Base-by-base conservation (phyloP, 192 early-diverging fungal species). In the Coemansia sp. region DNA sequence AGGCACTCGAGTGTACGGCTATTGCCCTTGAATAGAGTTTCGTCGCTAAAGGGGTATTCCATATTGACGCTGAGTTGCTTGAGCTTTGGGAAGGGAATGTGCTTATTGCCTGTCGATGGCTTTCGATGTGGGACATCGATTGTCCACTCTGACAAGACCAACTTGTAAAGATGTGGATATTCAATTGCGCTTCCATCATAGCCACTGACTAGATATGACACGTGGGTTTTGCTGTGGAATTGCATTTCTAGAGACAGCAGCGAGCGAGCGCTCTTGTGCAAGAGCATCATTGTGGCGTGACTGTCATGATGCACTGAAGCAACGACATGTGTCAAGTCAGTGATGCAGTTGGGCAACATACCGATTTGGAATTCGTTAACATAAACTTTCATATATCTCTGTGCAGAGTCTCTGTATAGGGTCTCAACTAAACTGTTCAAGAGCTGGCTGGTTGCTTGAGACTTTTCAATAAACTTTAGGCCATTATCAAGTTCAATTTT, bases 1-100 rank as follows among this genome's bases (percentile, higher is more conserved):
- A 78, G 11, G 33, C 34, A 61, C 18, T 66, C 64, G 10, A 78
- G 62, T 1, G 73, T 33, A 6, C 47, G 18, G 24, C 47, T 44
- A 33, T 68, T 78, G 4, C 76, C 76, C 9, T 63, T 62, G 39
- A 78, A 78, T 16, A 73, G 53, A 4, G 76, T 73, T 10, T 78
- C 64, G 31, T 78, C 76, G 7, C 39, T 40, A 52, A 78, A 78
- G 43, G 66, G 55, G 50, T 78, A 72, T 18, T 66, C 63, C 66
- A 72, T 72, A 34, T 72, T 11, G 38, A 72, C 15, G 9, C 34
- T 34, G 15, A 78, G 29, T 40, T 10, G n/a, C n/a, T 41, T 43
- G 9, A 78, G 63, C 4, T 24, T 33, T 1, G 76, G 76, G 40
- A 78, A 78, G 18, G 55, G 50, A 13, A 47, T 29, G 1, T 33